These are phyloP conservation scores for Acanthamoeba sp. DNA, from an alignment of 208 protist genomes.

Conservation along the genomic window DNA sequence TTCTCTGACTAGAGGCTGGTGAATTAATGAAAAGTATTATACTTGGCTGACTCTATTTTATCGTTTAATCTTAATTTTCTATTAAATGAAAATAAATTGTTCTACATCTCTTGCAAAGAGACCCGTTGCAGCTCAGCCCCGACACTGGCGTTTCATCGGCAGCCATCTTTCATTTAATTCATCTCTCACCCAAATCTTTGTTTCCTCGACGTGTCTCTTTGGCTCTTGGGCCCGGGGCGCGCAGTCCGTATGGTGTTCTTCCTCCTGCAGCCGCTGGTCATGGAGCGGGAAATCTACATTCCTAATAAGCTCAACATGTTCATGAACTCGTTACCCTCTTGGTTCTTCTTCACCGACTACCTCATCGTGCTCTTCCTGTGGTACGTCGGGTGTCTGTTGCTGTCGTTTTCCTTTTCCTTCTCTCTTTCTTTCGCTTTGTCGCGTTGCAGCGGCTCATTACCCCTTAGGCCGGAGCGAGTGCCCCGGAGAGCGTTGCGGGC, in stretches of 20 bases:
- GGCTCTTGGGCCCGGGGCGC: background rate
- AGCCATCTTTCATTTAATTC: too few species aligned
- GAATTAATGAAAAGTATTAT: too few species aligned
- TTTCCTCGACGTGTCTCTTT: too few species aligned
- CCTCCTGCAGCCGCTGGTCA: conserved; percentile 47
- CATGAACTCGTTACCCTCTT: conserved; percentile 51
- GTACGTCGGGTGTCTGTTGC: background rate
- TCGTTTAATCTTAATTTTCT: background rate
- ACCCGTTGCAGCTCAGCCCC: too few species aligned
- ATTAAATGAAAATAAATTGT: too few species aligned
- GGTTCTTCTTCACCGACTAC: conserved; percentile 59
- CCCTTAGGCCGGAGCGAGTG: too few species aligned
- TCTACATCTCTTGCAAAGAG: background rate
- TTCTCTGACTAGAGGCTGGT: too few species aligned
- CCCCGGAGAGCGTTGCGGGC: too few species aligned
- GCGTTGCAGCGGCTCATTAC: background rate
- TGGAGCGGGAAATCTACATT: conserved; percentile 45
- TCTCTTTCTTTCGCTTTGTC: background rate
- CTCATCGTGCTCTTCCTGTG: conserved; percentile 68
- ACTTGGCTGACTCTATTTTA: too few species aligned
- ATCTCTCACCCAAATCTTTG: too few species aligned
- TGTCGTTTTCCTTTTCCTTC: background rate
- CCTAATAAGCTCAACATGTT: conserved; percentile 44
- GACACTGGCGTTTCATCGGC: too few species aligned
- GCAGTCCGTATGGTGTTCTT: conserved; percentile 30